Evolutionary conservation across 1,284 basidiomycete genomes (phyloP), one percentile per base, ranked within the genome.

Genomic region (Sanghuangporus weigelae): DNA sequence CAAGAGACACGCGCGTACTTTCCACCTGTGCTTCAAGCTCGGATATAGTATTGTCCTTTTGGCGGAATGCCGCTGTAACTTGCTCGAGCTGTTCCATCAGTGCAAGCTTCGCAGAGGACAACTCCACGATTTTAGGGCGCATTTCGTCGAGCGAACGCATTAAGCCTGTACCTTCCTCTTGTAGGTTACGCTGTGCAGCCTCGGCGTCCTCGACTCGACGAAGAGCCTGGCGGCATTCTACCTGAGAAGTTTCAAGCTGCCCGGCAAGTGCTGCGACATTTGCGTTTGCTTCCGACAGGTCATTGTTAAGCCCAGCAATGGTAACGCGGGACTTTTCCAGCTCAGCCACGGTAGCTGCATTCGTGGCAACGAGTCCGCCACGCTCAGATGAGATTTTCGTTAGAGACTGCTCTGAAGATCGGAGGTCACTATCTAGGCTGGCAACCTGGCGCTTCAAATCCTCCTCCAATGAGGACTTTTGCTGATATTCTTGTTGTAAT

Each of bases 101-200:
- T 64, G 88, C 82, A 12, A 89, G 73, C 71, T 89, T 91, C 61
- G 76, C 79, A 58, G 85, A 82, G 1, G 87, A 91, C 58, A 93
- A 78, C 72, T 92, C 87, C 12, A 92, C 85, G 66, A 91, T 85
- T 77, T 92, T 92, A 35, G 89, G 84, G n/a, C 89, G 82, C 85
- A 92, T 89, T 74, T 93, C 90, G 66, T 92, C 86, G 61, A 93
- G 75, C n/a, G 87, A 86, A 40, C 80, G 82, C 84, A 93, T 84
- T 36, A 93, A 79, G 57, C 78, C 80, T 26, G 82, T 84, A 23
- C 90, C 90, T 73, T 93, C 90, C 0, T 78, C 76, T 69, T 92
- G 90, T 11, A 93, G 78, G 68, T 84, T 85, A 69, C 81, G 81
- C 69, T 90, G 88, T 2, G 77, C 84, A 67, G 77, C 79, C 74